Conservation (phyloP, 495 filamentous ascomycete species). For the Lichenothelia convexa region DNA sequence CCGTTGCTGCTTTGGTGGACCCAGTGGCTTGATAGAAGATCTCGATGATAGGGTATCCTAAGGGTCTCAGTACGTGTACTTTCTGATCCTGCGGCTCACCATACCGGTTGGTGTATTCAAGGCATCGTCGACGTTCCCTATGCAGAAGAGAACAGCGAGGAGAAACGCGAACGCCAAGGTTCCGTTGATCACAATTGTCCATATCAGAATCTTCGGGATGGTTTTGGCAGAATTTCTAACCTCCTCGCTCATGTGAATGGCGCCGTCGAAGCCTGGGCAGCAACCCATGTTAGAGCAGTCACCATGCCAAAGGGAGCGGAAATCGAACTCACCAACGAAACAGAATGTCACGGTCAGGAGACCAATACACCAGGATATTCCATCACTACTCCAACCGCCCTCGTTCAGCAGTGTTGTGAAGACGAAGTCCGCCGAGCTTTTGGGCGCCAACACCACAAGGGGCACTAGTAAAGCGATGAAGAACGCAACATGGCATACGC, state of each 20-base stretch:
- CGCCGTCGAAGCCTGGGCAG: constrained; percentile 39
- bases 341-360: not conserved
- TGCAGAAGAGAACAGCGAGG: not conserved
- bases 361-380: constrained; percentile 5
- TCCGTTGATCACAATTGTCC: not conserved
- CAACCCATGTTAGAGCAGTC: no score
- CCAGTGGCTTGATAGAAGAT: constrained; percentile 1
- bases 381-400: constrained; percentile 3
- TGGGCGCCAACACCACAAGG: constrained; percentile 4
- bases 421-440: constrained; percentile 1
- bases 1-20: constrained; percentile 1
- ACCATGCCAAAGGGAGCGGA: no score
- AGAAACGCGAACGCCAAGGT: not conserved
- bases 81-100: no score
- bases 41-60: not conserved
- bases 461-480: constrained; percentile 1
- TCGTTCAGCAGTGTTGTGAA: constrained; percentile 5
- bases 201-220: not conserved
- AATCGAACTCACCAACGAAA: not conserved
- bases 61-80: no score
- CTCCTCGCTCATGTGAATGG: constrained; percentile 41
- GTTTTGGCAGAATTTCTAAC: constrained; percentile 15
- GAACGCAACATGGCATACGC: constrained; percentile 2
- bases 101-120: not conserved
- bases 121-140: not conserved